A percentile compares a stretch with the other conserved stretches of the same genome.
phyloP scores from a whole-genome alignment of 768 basidiomycete genomes.

The Rhodosporidiobolus odoratus region DNA sequence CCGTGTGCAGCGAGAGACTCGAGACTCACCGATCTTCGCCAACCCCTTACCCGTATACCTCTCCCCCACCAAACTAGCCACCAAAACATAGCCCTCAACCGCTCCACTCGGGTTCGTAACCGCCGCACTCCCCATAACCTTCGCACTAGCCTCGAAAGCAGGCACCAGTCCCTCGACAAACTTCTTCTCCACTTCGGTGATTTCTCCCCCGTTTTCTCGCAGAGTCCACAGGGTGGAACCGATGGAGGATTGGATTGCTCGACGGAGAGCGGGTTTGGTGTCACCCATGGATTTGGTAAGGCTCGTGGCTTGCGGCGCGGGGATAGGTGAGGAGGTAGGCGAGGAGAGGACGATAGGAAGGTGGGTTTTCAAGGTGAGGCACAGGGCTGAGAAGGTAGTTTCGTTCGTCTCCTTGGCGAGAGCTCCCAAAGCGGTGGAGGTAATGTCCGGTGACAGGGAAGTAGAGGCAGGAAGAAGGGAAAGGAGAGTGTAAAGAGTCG shows the following conservation, averaged over 20 bases:
- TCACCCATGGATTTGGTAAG: conserved; percentile 69
- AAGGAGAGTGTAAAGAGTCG: conserved; percentile 74
- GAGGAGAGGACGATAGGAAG: conserved; percentile 54
- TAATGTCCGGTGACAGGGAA: conserved; percentile 52
- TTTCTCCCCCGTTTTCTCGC: not conserved
- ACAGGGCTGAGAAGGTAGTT: conserved; percentile 56
- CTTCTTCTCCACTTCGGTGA: conserved; percentile 47
- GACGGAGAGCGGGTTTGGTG: conserved; percentile 58
- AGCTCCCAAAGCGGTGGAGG: conserved; percentile 50
- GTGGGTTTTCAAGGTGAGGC: conserved; percentile 58
- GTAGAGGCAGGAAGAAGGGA: conserved; percentile 46
- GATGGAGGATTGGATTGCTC: conserved; percentile 60
- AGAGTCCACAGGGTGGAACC: conserved; percentile 58
- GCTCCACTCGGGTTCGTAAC: conserved; percentile 60
- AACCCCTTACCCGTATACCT: conserved; percentile 56
- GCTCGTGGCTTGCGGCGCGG: conserved; percentile 43
- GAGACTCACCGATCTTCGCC: conserved; percentile 50
- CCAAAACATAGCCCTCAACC: conserved; percentile 77
- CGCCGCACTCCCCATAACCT: conserved; percentile 60
- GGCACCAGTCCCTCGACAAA: conserved; percentile 59
- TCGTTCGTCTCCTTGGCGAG: conserved; percentile 76
- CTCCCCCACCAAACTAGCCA: conserved; percentile 57
- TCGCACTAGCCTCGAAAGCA: conserved; percentile 65
- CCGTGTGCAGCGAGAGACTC: too few species aligned
- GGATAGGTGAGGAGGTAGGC: not conserved